phyloP scores from a whole-genome alignment of 371 early-diverging fungal species.

The Syncephalastrum sp. region DNA sequence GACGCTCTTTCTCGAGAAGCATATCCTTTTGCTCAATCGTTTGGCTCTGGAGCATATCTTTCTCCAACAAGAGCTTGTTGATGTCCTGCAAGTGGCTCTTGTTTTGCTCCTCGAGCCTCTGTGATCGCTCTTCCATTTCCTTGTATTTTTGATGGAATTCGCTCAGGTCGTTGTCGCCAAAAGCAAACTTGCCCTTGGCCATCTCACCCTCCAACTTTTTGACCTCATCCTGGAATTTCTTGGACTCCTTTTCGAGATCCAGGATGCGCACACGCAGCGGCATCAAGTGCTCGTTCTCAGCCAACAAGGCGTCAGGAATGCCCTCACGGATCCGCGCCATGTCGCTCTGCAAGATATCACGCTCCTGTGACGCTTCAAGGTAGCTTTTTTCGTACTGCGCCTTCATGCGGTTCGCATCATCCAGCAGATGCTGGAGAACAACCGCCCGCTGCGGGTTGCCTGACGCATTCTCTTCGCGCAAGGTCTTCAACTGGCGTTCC shows the following conservation, averaged over 20 bases:
- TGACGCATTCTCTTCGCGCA: conserved; percentile 57
- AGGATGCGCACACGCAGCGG: conserved; percentile 39
- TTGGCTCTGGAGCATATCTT: conserved; percentile 58
- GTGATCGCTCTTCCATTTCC: conserved; percentile 39
- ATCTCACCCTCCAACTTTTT: conserved; percentile 29
- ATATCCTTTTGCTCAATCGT: conserved; percentile 56
- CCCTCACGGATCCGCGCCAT: conserved; percentile 63
- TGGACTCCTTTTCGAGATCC: conserved; percentile 48
- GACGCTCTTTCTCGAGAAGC: conserved; percentile 53
- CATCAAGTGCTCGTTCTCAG: conserved; percentile 32
- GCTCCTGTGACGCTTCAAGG: conserved; percentile 65
- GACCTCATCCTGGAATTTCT: conserved; percentile 30
- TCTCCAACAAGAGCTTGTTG: conserved; percentile 67
- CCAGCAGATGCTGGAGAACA: conserved; percentile 68
- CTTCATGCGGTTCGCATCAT: conserved; percentile 71
- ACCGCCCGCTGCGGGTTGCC: conserved; percentile 51
- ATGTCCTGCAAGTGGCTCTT: conserved; percentile 62
- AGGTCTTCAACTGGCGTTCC: conserved; percentile 70
- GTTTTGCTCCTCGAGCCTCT: conserved; percentile 59
- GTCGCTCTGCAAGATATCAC: conserved; percentile 71
- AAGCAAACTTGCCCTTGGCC: conserved; percentile 39
- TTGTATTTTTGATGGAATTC: conserved; percentile 32
- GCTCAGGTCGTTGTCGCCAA: conserved; percentile 33
- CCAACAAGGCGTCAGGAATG: conserved; percentile 43
- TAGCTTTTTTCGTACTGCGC: conserved; percentile 69